Evolutionary conservation across 2,329 filamentous ascomycete genomes (phyloP).

Genomic region (Epicoccum nigrum): DNA sequence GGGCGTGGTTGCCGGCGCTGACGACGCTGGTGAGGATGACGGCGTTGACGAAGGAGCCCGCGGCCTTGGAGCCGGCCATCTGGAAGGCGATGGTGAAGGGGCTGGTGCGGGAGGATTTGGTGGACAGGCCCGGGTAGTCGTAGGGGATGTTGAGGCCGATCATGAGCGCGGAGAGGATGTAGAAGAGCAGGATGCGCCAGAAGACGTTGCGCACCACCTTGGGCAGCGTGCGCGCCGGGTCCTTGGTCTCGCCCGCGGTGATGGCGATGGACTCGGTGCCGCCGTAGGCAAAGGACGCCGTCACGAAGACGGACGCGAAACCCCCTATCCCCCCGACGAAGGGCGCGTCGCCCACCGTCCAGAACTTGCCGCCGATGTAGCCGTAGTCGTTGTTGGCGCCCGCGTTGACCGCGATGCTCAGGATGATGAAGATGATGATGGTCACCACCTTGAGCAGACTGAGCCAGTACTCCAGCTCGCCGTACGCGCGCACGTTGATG

Average conservation of each 20-base stretch:
- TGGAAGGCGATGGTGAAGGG: conserved; percentile 72
- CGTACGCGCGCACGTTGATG: conserved; percentile 46
- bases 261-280: conserved; percentile 79
- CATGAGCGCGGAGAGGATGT: conserved; percentile 50
- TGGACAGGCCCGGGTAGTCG: conserved; percentile 43
- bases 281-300: conserved; percentile 74
- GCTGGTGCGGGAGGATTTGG: conserved; percentile 52
- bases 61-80: conserved; percentile 64
- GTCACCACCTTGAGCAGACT: conserved; percentile 43
- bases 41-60: conserved; percentile 69
- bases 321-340: conserved; percentile 45
- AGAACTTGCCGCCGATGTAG: conserved; percentile 66
- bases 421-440: conserved; percentile 44
- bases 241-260: conserved; percentile 78
- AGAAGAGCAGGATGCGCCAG: conserved; percentile 54
- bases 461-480: conserved; percentile 46
- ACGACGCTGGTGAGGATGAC: conserved; percentile 67
- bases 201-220: conserved; percentile 93
- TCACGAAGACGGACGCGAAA: conserved; percentile 76
- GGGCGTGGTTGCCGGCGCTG: conserved; percentile 62
- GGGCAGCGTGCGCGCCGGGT: conserved; percentile 80
- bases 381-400: conserved; percentile 33
- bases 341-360: conserved; percentile 66
- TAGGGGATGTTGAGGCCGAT: conserved; percentile 53
- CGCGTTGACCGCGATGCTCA: conserved; percentile 38